These are phyloP conservation scores for Penicillium paneum DNA, from an alignment of 2,329 filamentous ascomycete species.

Conservation along the genomic window DNA sequence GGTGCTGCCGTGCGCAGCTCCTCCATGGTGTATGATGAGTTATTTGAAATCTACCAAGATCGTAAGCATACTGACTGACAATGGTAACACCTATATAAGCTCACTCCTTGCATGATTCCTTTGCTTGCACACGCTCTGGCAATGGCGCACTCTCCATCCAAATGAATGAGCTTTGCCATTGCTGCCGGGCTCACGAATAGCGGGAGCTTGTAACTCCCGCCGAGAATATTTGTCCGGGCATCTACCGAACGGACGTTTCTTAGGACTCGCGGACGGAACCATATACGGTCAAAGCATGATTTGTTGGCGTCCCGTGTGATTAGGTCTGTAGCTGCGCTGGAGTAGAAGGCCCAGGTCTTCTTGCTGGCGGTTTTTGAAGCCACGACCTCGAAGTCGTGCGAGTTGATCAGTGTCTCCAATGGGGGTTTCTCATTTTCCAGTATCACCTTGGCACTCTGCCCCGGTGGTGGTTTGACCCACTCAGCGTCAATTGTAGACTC, in stretches of 20 bases:
- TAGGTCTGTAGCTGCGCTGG: constrained; percentile 62
- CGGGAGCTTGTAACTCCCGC: constrained; percentile 52
- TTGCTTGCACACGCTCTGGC: constrained; percentile 51
- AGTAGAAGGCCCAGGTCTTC: constrained; percentile 69
- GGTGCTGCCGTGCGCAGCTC: constrained; percentile 51
- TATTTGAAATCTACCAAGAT: constrained; percentile 52
- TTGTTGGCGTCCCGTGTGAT: constrained; percentile 58
- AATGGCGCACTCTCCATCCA: constrained; percentile 61
- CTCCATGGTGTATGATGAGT: constrained; percentile 56
- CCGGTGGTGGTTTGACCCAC: constrained; percentile 45
- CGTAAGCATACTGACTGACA: not conserved
- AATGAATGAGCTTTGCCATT: constrained; percentile 62
- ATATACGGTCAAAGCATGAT: constrained; percentile 54
- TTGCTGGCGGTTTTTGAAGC: constrained; percentile 55
- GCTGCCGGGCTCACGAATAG: constrained; percentile 64
- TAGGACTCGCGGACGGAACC: constrained; percentile 58
- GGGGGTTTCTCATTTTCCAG: constrained; percentile 47
- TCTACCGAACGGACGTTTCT: constrained; percentile 55
- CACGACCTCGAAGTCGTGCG: constrained; percentile 59
- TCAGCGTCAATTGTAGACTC: constrained; percentile 48
- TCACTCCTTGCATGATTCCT: constrained; percentile 56
- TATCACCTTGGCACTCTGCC: constrained; percentile 27
- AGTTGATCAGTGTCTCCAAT: constrained; percentile 55
- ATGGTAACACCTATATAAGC: constrained; percentile 8
- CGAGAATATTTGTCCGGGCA: constrained; percentile 55